Conservation (phyloP, 345 rosid species). For the Salix arbutifolia region DNA sequence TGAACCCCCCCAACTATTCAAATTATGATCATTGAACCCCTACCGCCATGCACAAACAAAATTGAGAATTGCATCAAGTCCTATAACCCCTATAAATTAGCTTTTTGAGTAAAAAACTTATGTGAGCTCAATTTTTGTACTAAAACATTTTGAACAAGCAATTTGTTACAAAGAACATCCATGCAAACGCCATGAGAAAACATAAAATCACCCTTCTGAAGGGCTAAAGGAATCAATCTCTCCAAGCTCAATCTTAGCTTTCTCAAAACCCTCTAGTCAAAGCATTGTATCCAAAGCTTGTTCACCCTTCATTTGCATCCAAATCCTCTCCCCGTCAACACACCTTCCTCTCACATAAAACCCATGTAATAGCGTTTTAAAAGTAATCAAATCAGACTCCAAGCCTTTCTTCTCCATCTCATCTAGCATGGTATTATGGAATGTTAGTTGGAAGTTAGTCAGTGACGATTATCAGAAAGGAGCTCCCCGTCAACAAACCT, state of each 20-base stretch:
- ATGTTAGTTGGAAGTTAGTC: too few species aligned
- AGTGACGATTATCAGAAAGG: too few species aligned
- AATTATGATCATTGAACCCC: too few species aligned
- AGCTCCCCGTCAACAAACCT: too few species aligned
- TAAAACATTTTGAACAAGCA: slow-evolving; percentile 29
- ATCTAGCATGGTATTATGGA: too few species aligned
- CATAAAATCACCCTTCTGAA: slow-evolving; percentile 52
- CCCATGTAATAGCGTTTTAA: slow-evolving; percentile 46
- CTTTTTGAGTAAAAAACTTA: too few species aligned
- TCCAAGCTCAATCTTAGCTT: slow-evolving; percentile 41
- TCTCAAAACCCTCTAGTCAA: slow-evolving; percentile 51
- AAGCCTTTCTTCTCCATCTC: slow-evolving; percentile 61
- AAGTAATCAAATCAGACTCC: slow-evolving; percentile 45
- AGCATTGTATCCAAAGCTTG: slow-evolving; percentile 41
- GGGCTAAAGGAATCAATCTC: slow-evolving; percentile 39
- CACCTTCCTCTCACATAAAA: slow-evolving; percentile 39
- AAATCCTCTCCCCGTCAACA: slow-evolving; percentile 41
- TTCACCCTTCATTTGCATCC: slow-evolving; percentile 32
- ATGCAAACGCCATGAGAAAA: slow-evolving; percentile 45
- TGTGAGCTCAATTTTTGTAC: slow-evolving; percentile 25
- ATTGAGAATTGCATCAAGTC: too few species aligned
- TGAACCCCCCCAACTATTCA: too few species aligned
- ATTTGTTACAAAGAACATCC: slow-evolving; percentile 27
- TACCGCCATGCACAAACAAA: too few species aligned
- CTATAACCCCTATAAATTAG: too few species aligned